Base-by-base conservation (phyloP, 306 rosid species). In the Castanea sativa region DNA sequence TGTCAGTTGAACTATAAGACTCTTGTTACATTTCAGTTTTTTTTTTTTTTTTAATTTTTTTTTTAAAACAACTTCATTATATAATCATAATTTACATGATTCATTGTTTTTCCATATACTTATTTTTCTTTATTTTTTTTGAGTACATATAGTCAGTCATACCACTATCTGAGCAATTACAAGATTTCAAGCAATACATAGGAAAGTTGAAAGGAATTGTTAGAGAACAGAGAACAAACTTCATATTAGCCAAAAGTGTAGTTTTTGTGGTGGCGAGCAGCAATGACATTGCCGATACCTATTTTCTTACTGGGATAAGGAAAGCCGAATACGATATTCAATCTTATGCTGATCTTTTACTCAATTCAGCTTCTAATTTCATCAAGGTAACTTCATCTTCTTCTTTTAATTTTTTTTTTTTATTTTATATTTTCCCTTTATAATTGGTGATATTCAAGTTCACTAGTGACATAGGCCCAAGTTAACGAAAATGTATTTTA, bases 271-370 rank as follows among this genome's bases (percentile, higher is more conserved):
- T 82, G 43, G 79, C 90, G 0, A 82, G 97, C 79, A 92, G 88
- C 77, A 86, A 88, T 15, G 97, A 92, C 69, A 88, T 90, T 61
- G 83, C 85, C 29, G 87, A 82, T 20, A 77, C 90, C n/a, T 92
- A 86, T 69, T 90, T 68, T 53, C 57, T 71, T 4, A 4, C 55
- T 14, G 79, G 85, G 59, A 7, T 69, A 1, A 73, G 90, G 76
- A 82, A 52, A 78, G 10, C 15, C 43, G 51, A 88, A 0, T 88
- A 82, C n/a, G 92, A 87, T 73, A 18, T 87, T 38, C 13, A 71
- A 56, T 75, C 87, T 19, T 92, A 90, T 84, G 72, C 91, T 5
- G 86, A 87, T 79, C 74, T 87, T 16, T 55, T 92, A 77, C 30
- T 80, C 33, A 74, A 56, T 16, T 4, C 13, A 0, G 90, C 90